These are phyloP conservation scores for Pseudogymnoascus sp. DNA, from an alignment of 2,329 filamentous ascomycete genomes.

Conservation along the genomic window DNA sequence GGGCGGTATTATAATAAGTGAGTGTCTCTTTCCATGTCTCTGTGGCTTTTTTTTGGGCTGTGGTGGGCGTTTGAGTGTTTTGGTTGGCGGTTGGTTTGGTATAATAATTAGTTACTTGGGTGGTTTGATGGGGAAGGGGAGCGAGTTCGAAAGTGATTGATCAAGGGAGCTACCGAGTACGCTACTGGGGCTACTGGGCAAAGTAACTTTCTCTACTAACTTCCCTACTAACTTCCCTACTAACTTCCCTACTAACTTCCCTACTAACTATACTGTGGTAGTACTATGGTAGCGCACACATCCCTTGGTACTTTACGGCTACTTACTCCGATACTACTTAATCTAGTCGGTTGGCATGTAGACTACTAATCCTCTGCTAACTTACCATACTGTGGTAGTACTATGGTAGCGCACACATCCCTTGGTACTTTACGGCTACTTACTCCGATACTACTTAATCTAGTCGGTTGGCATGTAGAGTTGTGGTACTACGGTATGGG, in stretches of 20 bases:
- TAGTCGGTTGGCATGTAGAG: background rate
- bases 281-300: too few relatives aligned
- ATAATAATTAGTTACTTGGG: background rate
- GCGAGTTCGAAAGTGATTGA: constrained; percentile 6
- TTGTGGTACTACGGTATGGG: background rate
- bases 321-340: too few relatives aligned
- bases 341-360: too few relatives aligned
- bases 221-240: too few relatives aligned
- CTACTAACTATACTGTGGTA: too few relatives aligned
- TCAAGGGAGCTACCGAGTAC: constrained; percentile 7
- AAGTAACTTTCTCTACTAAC: background rate
- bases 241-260: too few relatives aligned
- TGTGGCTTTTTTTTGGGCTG: constrained; percentile 6
- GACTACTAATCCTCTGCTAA: too few relatives aligned
- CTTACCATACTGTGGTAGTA: too few relatives aligned
- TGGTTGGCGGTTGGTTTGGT: background rate
- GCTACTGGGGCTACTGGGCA: background rate
- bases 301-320: too few relatives aligned
- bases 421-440: constrained; percentile 5
- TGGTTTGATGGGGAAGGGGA: background rate
- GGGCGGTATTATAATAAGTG: background rate
- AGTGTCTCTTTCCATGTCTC: background rate
- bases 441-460: background rate
- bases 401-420: background rate
- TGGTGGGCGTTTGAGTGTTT: background rate